Evolutionary conservation across 2,329 filamentous ascomycete genomes (phyloP).

Genomic region (Nothomitra cinnamomea): DNA sequence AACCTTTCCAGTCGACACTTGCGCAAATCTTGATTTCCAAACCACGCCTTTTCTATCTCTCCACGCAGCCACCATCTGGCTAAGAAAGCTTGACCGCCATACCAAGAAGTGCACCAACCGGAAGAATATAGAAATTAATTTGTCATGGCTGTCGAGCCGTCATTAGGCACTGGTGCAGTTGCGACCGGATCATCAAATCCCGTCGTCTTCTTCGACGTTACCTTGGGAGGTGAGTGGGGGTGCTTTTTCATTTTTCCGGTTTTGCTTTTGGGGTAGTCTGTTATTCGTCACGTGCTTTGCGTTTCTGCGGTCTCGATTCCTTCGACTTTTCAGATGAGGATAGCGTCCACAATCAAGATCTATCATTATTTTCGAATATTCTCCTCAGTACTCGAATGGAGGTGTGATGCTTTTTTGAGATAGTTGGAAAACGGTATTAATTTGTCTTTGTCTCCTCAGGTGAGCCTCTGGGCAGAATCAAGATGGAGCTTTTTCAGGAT

Average conservation of each 20-base stretch:
- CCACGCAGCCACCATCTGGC: no score
- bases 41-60: no score
- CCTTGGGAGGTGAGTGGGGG: constrained; percentile 48
- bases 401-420: neutral
- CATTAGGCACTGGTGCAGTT: no score
- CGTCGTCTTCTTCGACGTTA: constrained; percentile 60
- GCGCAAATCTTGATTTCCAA: no score
- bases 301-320: neutral
- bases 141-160: no score
- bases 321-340: neutral
- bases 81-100: no score
- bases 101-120: no score
- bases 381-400: no score
- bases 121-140: no score
- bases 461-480: constrained; percentile 71
- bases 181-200: constrained; percentile 20
- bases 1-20: no score
- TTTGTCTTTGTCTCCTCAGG: constrained; percentile 30
- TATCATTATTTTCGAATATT: no score
- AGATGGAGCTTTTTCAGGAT: constrained; percentile 79
- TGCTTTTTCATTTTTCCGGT: neutral
- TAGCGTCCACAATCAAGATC: no score
- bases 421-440: neutral
- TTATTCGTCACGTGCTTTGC: neutral
- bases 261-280: constrained; percentile 9